Evolutionary conservation across 2,329 filamentous ascomycete genomes (phyloP), one percentile per base, ranked within the genome.

Genomic region (Ophiocordyceps camponoti-leonardi): DNA sequence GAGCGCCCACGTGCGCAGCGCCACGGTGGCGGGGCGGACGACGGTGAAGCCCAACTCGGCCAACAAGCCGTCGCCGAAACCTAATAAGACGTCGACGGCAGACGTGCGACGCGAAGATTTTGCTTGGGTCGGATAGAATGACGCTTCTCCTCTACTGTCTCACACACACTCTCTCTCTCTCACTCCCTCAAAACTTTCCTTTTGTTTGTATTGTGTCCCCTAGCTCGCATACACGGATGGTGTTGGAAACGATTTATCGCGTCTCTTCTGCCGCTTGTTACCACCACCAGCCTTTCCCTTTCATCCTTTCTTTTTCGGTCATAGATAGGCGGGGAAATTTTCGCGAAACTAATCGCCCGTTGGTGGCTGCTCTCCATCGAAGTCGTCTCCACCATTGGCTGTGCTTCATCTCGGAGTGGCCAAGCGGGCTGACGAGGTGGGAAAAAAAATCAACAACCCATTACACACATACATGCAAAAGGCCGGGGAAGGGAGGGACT

Each of bases 61-160:
- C n/a, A 74, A 72, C 49, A 67, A 77, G 47, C 73, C 72, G 19
- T 67, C 81, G n/a, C 70, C 72, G 48, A 71, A 77, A 31, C 79
- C 85, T 43, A 93, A 92, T 59, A 92, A 87, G 56, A 85, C 83
- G 3, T 79, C 48, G 35, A 42, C 47, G 23, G 49, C 55, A 45
- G 14, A n/a, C 35, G n/a, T 16, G 12, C 40, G 41, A 45, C 26
- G n/a, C 8, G 39, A 19, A 6, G 19, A 8, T 11, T 22, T 16
- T 19, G 20, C 35, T 16, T 37, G 35, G 35, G 10, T 37, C 35
- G 35, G 35, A 18, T 37, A 37, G 35, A 11, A n/a, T n/a, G n/a
- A 2, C 1, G 31, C 23, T 4, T 8, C 8, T 8, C 23, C 8
- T 8, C 23, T 26, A 26, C 13, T 35, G 12, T 16, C 31, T 6